phyloP scores from a whole-genome alignment of 2,329 filamentous ascomycete genomes.

The Phaeosphaeria sp. region DNA sequence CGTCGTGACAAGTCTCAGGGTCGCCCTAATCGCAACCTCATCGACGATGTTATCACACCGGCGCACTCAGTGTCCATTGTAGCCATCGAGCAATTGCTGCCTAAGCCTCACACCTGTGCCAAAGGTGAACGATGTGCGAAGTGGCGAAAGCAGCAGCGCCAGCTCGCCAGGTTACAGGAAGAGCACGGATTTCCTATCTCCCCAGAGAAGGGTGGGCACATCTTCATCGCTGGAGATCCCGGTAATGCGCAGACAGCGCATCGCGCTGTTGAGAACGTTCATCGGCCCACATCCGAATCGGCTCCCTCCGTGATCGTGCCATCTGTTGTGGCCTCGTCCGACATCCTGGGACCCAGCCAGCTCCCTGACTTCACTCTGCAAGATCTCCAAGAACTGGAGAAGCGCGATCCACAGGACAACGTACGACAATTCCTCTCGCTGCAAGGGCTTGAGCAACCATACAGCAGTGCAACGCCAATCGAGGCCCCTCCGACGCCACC shows the following conservation, averaged over 20 bases:
- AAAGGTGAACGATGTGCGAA: conserved; percentile 88
- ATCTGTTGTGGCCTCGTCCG: conserved; percentile 89
- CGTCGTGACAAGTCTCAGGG: conserved; percentile 43
- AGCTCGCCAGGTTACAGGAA: conserved; percentile 75
- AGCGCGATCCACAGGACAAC: conserved; percentile 86
- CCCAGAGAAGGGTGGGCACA: conserved; percentile 68
- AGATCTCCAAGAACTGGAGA: conserved; percentile 74
- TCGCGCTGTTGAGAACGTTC: conserved; percentile 61
- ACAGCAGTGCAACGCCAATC: conserved; percentile 74
- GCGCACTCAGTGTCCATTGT: conserved; percentile 89
- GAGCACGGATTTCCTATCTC: conserved; percentile 72
- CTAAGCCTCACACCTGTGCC: conserved; percentile 81
- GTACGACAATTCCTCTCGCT: conserved; percentile 90
- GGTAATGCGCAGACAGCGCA: conserved; percentile 73
- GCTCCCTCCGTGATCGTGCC: conserved; percentile 58
- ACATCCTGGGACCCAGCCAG: conserved; percentile 77
- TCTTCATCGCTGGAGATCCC: conserved; percentile 79
- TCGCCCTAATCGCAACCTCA: conserved; percentile 47
- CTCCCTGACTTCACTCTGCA: conserved; percentile 72
- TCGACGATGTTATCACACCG: conserved; percentile 74
- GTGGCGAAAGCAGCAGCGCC: conserved; percentile 79
- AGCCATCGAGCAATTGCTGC: conserved; percentile 86
- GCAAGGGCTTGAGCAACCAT: conserved; percentile 69
- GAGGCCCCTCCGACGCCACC: conserved; percentile 49
- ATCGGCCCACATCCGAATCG: conserved; percentile 75